Base-by-base conservation (phyloP, 2,329 filamentous ascomycete genomes). In the Claviceps sorghi region DNA sequence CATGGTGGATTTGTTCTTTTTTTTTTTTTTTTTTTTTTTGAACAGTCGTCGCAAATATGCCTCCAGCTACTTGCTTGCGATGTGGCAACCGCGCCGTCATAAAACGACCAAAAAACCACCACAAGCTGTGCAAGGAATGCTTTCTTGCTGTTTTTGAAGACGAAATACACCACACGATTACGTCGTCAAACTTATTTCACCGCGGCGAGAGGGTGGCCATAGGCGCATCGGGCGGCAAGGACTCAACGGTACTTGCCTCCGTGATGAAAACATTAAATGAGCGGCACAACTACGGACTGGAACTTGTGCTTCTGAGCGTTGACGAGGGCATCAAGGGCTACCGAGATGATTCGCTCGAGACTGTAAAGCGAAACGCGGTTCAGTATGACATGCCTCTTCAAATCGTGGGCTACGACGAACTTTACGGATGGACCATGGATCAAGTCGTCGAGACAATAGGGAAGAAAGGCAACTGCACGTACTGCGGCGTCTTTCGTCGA, bases 351-450 rank as follows among this genome's bases (percentile, higher is more conserved):
- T 94, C 87, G 48, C 73, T 98, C 19, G 90, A 97, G 69, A 97
- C 93, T 0, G 93, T 98, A 46, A 96, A 96, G 75, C 77, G 91
- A 54, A 97, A 98, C 67, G 87, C 90, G 0, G 67, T 79, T 13
- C 89, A 97, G 67, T 96, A 97, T 69, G 82, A 84, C 1, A 94
- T 98, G 84, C 82, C 86, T 0, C 72, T 98, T 48, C 87, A 88
- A 60, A 95, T 98, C 52, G 81, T 98, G 49, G 89, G 91, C 49
- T 98, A 98, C 62, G 84, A 84, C 51, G 86, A 96, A 62, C 74
- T 98, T 10, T 98, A 98, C 65, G 93, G 91, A 9, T 98, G 93
- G 93, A 96, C 90, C 1, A 98, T 98, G 93, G 93, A 98, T 63
- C 88, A 97, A 64, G 93, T 98, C 10, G 94, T 98, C 4, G 86